phyloP scores from a whole-genome alignment of 805 yeast species.

The Teunomyces tritomae region DNA sequence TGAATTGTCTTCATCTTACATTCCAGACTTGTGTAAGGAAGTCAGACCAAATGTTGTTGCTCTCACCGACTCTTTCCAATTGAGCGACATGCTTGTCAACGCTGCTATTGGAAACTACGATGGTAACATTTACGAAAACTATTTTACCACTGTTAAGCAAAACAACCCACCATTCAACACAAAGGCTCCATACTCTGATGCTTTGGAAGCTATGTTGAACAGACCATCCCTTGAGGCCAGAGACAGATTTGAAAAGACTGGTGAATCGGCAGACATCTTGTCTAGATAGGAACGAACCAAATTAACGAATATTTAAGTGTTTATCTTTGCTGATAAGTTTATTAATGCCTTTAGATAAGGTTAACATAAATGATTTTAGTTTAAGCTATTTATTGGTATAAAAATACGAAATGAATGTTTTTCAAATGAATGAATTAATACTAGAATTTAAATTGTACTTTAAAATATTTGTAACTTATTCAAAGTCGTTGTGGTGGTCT shows the following conservation, averaged over 20 bases:
- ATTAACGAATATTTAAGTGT: background rate
- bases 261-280: conserved; percentile 27
- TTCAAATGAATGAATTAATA: background rate
- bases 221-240: conserved; percentile 32
- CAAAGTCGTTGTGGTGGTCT: no score
- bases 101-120: conserved; percentile 78
- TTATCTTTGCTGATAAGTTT: background rate
- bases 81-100: conserved; percentile 76
- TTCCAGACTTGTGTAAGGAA: conserved; percentile 26
- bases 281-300: conserved; percentile 5
- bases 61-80: conserved; percentile 79
- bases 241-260: conserved; percentile 30
- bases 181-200: conserved; percentile 60
- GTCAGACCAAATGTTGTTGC: conserved; percentile 68
- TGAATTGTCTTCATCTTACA: conserved; percentile 44
- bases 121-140: conserved; percentile 82
- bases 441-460: no score
- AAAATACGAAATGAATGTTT: background rate
- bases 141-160: conserved; percentile 53
- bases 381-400: background rate
- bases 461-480: no score
- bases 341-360: background rate
- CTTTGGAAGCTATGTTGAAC: conserved; percentile 32
- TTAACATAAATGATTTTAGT: background rate
- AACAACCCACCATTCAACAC: conserved; percentile 49